Evolutionary conservation across 352 stramenopile genomes (phyloP).

Genomic region (Pythium apleroticum): DNA sequence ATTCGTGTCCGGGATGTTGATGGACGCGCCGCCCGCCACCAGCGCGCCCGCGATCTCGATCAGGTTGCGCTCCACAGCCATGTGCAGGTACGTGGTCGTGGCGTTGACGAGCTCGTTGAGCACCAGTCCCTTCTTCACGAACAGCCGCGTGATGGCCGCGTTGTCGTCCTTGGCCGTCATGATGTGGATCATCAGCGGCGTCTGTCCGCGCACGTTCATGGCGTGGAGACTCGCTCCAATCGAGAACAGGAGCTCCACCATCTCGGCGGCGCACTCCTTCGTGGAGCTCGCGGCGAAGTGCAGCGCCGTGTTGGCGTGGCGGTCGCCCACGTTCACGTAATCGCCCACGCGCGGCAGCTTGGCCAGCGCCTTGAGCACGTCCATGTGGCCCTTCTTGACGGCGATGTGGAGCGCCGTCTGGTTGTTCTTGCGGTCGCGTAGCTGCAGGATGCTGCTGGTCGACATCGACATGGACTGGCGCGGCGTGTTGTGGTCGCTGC

Average conservation of each 20-base stretch:
- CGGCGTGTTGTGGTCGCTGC: slow-evolving; percentile 15
- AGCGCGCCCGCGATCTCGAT: slow-evolving; percentile 67
- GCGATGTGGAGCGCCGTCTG: slow-evolving; percentile 85
- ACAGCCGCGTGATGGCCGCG: slow-evolving; percentile 49
- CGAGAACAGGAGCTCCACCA: slow-evolving; percentile 71
- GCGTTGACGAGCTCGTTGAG: slow-evolving; percentile 75
- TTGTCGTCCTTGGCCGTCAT: slow-evolving; percentile 69
- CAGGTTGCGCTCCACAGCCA: slow-evolving; percentile 69
- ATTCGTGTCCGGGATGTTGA: slow-evolving; percentile 81
- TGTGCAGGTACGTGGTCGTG: slow-evolving; percentile 79
- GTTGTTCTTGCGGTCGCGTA: slow-evolving; percentile 82
- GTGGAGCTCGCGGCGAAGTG: slow-evolving; percentile 77
- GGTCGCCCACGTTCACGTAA: slow-evolving; percentile 74
- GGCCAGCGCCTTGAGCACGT: slow-evolving; percentile 75
- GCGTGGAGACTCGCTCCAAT: slow-evolving; percentile 59
- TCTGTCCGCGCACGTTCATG: slow-evolving; percentile 81
- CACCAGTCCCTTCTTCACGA: slow-evolving; percentile 46
- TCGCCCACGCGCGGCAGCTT: slow-evolving; percentile 72
- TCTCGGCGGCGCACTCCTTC: slow-evolving; percentile 51
- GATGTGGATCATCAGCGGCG: slow-evolving; percentile 83
- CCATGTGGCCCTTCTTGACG: slow-evolving; percentile 79
- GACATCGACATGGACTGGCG: slow-evolving; percentile 28
- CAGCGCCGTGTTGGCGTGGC: slow-evolving; percentile 78
- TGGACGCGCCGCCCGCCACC: slow-evolving; percentile 71
- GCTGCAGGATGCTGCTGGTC: slow-evolving; percentile 64